Conservation (phyloP, 805 yeast species). For the Monosporozyma solicola region DNA sequence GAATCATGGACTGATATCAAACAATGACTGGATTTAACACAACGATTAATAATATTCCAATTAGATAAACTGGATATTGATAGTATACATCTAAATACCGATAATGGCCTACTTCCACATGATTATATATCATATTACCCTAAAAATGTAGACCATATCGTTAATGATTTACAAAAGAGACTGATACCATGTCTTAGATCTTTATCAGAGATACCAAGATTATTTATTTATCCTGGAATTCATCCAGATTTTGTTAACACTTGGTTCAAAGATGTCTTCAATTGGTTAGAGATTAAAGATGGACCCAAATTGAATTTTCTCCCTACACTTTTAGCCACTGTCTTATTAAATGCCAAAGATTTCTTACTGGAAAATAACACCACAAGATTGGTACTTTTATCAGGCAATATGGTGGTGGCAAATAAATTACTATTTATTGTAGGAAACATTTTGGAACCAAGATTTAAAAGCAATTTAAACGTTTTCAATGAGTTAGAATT, state of each 20-base stretch:
- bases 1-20: constrained; percentile 29
- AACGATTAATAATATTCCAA: constrained; percentile 12
- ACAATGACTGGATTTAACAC: constrained; percentile 25
- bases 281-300: constrained; percentile 37
- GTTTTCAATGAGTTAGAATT: not conserved
- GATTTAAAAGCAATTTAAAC: constrained; percentile 9
- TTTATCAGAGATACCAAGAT: constrained; percentile 29
- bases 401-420: constrained; percentile 52
- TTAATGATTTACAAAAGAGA: constrained; percentile 20
- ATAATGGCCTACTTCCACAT: not conserved
- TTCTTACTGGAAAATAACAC: constrained; percentile 24
- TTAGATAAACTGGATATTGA: not conserved
- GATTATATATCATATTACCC: constrained; percentile 9
- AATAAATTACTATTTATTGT: constrained; percentile 47
- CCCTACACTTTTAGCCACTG: constrained; percentile 22
- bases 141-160: constrained; percentile 19
- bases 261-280: constrained; percentile 35
- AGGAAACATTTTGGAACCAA: constrained; percentile 40
- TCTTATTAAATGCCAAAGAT: constrained; percentile 20
- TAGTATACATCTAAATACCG: constrained; percentile 1
- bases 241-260: constrained; percentile 24
- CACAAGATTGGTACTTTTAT: constrained; percentile 47
- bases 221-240: constrained; percentile 28
- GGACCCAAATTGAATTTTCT: constrained; percentile 29
- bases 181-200: constrained; percentile 27